phyloP scores from a whole-genome alignment of 2,329 filamentous ascomycete species.

The Hypocreales sp. region DNA sequence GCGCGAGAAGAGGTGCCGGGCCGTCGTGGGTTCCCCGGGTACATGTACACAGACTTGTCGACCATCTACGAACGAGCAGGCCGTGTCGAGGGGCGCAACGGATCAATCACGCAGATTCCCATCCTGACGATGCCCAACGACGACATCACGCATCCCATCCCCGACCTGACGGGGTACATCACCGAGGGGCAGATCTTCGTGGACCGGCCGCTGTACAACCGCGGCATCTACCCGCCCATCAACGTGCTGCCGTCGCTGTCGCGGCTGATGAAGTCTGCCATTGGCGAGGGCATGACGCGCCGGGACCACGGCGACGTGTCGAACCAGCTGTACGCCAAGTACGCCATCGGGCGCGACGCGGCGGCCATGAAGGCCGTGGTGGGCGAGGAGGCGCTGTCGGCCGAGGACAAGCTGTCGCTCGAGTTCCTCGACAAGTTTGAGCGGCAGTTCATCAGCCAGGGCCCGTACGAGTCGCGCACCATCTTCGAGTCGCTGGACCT shows the following conservation, averaged over 20 bases:
- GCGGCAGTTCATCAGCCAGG: constrained; percentile 83
- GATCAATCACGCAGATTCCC: constrained; percentile 97
- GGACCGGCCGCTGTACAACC: constrained; percentile 86
- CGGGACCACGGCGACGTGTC: constrained; percentile 97
- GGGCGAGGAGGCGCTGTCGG: constrained; percentile 88
- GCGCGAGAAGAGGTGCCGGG: constrained; percentile 97
- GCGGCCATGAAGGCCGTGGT: constrained; percentile 99
- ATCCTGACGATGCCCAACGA: constrained; percentile 99
- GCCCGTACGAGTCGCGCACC: constrained; percentile 76
- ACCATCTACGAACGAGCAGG: constrained; percentile 99
- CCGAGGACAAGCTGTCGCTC: constrained; percentile 92
- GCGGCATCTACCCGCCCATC: constrained; percentile 96
- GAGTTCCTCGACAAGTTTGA: constrained; percentile 99
- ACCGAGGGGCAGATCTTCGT: constrained; percentile 98
- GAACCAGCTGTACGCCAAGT: constrained; percentile 99
- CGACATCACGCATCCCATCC: constrained; percentile 97
- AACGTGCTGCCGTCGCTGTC: constrained; percentile 96
- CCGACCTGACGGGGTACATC: constrained; percentile 97
- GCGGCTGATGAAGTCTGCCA: constrained; percentile 99
- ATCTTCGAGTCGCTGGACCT: constrained; percentile 92
- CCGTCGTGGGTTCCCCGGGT: constrained; percentile 98
- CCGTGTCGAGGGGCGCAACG: constrained; percentile 91
- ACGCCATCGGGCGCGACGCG: constrained; percentile 95
- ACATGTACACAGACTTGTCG: constrained; percentile 99
- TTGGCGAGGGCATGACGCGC: constrained; percentile 91